Conservation (phyloP, 2,329 filamentous ascomycete species). For the Ascochyta viciae-villosae region DNA sequence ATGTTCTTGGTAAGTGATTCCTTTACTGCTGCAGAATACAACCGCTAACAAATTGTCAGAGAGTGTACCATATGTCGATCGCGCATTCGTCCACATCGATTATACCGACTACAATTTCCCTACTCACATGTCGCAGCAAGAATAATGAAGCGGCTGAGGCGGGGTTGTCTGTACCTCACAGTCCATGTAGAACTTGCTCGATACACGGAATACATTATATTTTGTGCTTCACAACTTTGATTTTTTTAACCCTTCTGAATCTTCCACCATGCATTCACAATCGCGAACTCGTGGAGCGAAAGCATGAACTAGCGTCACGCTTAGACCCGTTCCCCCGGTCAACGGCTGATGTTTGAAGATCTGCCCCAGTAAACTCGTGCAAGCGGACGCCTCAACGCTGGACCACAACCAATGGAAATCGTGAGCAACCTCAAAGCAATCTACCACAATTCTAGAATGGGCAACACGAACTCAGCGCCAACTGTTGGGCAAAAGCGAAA, state of each 20-base stretch:
- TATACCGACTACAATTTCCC: constrained; percentile 60
- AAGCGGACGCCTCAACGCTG: constrained; percentile 13
- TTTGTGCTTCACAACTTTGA: too few relatives aligned
- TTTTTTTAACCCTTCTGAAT: too few relatives aligned
- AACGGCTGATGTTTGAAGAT: constrained; percentile 11
- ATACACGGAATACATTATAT: too few relatives aligned
- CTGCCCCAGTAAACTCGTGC: constrained; percentile 8
- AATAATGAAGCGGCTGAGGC: constrained; percentile 30
- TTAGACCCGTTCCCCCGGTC: constrained; percentile 5
- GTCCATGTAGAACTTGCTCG: too few relatives aligned
- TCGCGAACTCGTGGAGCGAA: neutral
- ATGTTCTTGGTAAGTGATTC: constrained; percentile 68
- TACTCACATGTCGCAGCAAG: constrained; percentile 59
- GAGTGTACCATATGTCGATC: constrained; percentile 76
- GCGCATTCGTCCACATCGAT: constrained; percentile 62
- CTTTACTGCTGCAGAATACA: neutral
- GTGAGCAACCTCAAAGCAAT: constrained; percentile 16
- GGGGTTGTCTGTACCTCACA: too few relatives aligned
- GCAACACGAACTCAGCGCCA: constrained; percentile 13
- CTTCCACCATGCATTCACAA: neutral
- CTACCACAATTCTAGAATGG: constrained; percentile 15
- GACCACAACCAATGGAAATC: constrained; percentile 18
- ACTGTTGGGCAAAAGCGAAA: constrained; percentile 18
- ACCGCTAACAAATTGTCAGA: constrained; percentile 48
- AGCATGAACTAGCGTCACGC: constrained; percentile 4